phyloP scores from a whole-genome alignment of 192 early-diverging fungal species.

The Coemansia guatemalensis region DNA sequence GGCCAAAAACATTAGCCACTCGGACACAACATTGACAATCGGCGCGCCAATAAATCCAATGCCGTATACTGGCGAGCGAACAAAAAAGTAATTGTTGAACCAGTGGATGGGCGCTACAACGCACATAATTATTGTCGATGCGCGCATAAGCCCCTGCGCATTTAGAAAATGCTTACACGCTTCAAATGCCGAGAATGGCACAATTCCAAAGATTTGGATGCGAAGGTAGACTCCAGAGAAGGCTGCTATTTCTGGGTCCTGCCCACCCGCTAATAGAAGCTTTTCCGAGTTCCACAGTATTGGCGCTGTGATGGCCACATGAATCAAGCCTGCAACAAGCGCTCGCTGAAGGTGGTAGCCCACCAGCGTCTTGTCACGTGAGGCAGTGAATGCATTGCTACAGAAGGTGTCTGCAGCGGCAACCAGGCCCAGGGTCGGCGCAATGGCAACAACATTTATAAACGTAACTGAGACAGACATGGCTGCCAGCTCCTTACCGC shows the following conservation, averaged over 20 bases:
- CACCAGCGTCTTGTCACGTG: conserved; percentile 9
- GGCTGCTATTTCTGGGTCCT: conserved; percentile 67
- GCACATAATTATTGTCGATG: conserved; percentile 65
- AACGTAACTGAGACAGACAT: conserved; percentile 3
- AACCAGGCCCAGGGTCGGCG: neutral
- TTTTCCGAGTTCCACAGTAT: conserved; percentile 66
- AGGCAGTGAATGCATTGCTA: conserved; percentile 9
- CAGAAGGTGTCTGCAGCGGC: conserved; percentile 10
- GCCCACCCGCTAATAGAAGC: conserved; percentile 65
- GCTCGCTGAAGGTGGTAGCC: conserved; percentile 9
- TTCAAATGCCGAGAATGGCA: conserved; percentile 74
- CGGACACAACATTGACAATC: conserved; percentile 64
- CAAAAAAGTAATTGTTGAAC: conserved; percentile 71
- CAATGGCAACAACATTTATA: neutral
- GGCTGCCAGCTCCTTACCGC: conserved; percentile 3
- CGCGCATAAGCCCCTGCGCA: conserved; percentile 81
- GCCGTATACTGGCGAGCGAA: conserved; percentile 59
- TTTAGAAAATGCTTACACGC: conserved; percentile 76
- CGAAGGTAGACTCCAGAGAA: conserved; percentile 58
- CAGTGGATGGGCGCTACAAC: conserved; percentile 71
- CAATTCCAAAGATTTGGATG: conserved; percentile 64
- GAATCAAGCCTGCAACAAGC: neutral
- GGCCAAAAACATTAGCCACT: conserved; percentile 64
- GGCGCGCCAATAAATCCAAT: conserved; percentile 81
- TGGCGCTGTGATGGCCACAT: conserved; percentile 59